Conservation (phyloP, 164 flowering plant genomes). For the Cinnamomum chago region DNA sequence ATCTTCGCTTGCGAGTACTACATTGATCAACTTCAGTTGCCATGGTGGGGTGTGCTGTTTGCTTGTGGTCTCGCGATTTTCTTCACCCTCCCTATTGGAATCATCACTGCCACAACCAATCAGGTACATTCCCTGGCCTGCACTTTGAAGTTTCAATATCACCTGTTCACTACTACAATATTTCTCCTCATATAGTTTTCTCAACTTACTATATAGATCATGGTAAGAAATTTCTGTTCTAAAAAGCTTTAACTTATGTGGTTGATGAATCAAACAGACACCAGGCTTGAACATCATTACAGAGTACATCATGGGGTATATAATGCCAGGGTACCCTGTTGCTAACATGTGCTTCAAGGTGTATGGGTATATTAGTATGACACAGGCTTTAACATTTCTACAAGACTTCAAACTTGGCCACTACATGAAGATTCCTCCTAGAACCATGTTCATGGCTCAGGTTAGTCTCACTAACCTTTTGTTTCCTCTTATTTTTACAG, state of each 20-base stretch:
- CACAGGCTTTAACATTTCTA: constrained; percentile 77
- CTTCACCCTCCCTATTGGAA: constrained; percentile 86
- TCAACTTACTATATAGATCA: neutral
- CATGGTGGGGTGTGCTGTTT: constrained; percentile 86
- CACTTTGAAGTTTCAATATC: neutral
- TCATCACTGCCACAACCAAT: constrained; percentile 85
- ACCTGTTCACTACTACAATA: neutral
- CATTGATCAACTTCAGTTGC: constrained; percentile 72
- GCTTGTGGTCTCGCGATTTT: constrained; percentile 71
- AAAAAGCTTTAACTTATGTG: neutral
- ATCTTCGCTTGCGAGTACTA: constrained; percentile 62
- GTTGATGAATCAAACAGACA: constrained; percentile 23
- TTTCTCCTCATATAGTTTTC: too few species aligned
- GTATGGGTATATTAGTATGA: constrained; percentile 84
- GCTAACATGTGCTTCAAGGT: constrained; percentile 96
- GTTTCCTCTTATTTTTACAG: neutral
- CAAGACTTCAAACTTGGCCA: constrained; percentile 98
- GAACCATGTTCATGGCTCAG: constrained; percentile 95
- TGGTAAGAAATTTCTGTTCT: neutral
- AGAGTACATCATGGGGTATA: constrained; percentile 77
- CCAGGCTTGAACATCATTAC: constrained; percentile 84
- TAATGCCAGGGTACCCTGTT: constrained; percentile 79
- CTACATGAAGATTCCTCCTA: constrained; percentile 96
- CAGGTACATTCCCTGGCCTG: constrained; percentile 38
- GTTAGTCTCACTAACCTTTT: constrained; percentile 20